Evolutionary conservation across 1,284 basidiomycete genomes (phyloP), one percentile per base, ranked within the genome.

Genomic region (Porphyrellus sp.): DNA sequence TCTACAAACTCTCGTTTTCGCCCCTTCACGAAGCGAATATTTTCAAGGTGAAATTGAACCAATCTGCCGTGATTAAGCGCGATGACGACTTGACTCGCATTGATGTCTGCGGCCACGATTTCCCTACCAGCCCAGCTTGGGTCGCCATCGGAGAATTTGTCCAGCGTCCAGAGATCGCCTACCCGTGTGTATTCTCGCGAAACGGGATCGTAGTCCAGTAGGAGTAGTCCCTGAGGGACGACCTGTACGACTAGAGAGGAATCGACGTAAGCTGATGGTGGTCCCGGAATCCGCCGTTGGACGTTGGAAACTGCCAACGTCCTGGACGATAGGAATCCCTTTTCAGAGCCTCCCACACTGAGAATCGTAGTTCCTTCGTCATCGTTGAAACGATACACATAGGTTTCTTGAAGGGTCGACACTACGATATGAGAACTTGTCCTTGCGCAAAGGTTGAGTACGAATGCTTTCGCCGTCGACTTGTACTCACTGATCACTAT

Each of bases 271-370:
- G 60, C 63, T 0, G 72, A 72, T 20, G 55, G 59, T 3, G 56
- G 51, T 12, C 47, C 16, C 54, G 62, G 56, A 59, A 63, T 47
- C 64, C 72, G 67, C 61, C 71, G 59, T 55, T 73, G 65, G 31
- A 89, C 70, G 58, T 89, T 84, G 2, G 77, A 75, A 13, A 87
- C 77, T 0, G 83, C 82, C 5, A 95, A 68, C 0, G 93, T 95
- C 0, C 81, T 79, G 3, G 68, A 63, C 30, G 76, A 61, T 20
- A 73, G 61, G 51, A 92, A 77, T 1, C 78, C 78, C 8, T 67
- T 63, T 2, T 67, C 57, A 16, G 65, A 60, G 3, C 69, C 54
- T 20, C 52, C 59, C 4, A 81, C 54, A n/a, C 70, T 72, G 6
- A 72, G 72, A 48, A 76, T 63, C 38, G 53, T 67, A 13, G 53